Evolutionary conservation across 164 flowering plant genomes (phyloP), one percentile per base, ranked within the genome.

Genomic region (Magnolia sinica): DNA sequence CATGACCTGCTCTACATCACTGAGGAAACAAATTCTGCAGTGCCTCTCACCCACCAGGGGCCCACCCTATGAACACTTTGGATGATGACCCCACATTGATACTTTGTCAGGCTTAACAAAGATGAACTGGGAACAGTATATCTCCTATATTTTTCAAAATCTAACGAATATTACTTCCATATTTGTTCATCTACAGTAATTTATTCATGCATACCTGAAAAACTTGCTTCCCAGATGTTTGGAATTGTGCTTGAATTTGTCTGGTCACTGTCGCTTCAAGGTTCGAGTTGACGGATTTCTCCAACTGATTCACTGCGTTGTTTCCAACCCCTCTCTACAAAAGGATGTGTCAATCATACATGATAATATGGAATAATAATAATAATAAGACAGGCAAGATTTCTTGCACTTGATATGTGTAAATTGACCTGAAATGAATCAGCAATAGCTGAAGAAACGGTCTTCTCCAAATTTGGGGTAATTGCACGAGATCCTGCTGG

Each of bases 211-310:
- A 37, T n/a, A 91, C 99, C 93, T 94, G 98, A 76, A 96, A 91
- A 78, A 92, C 93, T 84, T 92, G 97, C 81, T 88, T 94, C 68
- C 91, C 96, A 77, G 98, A 87, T 69, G 96, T 93, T 84, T 96
- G 98, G 78, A 96, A 93, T 75, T 96, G 99, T 29, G 87, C 84
- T 83, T 93, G 98, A 72, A 94, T 92, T 83, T 94, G 99, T 84
- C 95, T 88, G 13, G 92, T 89, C 58, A 94, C 86, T 11, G 89
- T 85, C 70, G 98, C 88, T 83, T 96, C 99, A 73, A 96, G 90
- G 81, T 90, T 96, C 73, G 91, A 78, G 83, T 71, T 88, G 5
- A 96, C 86, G 13, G 95, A 88, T 76, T 91, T 96, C 71, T 96
- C 99, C 73, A 96, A 84, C 75, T 91, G 97, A 86, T 83, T 91